Evolutionary conservation across 192 early-diverging fungal species (phyloP).

Genomic region (Backusella tarrabulga): DNA sequence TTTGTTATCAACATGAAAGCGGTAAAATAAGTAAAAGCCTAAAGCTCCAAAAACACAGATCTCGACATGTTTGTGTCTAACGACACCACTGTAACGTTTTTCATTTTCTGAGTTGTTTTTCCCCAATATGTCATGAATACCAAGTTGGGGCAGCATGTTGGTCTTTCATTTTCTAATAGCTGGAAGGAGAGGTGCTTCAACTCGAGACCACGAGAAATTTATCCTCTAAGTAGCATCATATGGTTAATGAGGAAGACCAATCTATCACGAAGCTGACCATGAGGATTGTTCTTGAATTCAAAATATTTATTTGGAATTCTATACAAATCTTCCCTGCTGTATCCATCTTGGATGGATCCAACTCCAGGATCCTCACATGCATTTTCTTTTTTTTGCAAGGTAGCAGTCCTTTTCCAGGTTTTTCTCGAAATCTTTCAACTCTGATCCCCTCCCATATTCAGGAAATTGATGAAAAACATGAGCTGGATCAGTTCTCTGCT

Average conservation of each 20-base stretch:
- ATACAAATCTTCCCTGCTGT: too few relatives aligned
- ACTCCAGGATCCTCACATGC: too few relatives aligned
- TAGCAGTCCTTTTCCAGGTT: too few relatives aligned
- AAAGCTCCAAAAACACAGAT: background rate
- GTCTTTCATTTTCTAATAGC: background rate
- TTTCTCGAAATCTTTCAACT: too few relatives aligned
- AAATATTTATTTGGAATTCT: too few relatives aligned
- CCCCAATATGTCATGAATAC: background rate
- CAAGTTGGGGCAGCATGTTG: background rate
- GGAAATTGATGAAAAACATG: too few relatives aligned
- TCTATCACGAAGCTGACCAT: background rate
- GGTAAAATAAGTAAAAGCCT: background rate
- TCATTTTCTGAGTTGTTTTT: background rate
- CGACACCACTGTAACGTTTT: background rate
- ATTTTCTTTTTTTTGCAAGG: too few relatives aligned
- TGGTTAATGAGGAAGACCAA: background rate
- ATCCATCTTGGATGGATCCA: too few relatives aligned
- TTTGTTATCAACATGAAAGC: background rate
- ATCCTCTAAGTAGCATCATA: background rate
- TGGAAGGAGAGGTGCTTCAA: background rate
- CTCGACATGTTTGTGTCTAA: background rate
- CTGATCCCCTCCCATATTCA: too few relatives aligned
- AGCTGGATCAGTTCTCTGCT: too few relatives aligned
- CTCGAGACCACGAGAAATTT: background rate
- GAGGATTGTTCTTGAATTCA: too few relatives aligned